A percentile compares a stretch with the other conserved stretches of the same genome.
Conservation (phyloP, 148 eudicot species). For the Rhododendron molle region DNA sequence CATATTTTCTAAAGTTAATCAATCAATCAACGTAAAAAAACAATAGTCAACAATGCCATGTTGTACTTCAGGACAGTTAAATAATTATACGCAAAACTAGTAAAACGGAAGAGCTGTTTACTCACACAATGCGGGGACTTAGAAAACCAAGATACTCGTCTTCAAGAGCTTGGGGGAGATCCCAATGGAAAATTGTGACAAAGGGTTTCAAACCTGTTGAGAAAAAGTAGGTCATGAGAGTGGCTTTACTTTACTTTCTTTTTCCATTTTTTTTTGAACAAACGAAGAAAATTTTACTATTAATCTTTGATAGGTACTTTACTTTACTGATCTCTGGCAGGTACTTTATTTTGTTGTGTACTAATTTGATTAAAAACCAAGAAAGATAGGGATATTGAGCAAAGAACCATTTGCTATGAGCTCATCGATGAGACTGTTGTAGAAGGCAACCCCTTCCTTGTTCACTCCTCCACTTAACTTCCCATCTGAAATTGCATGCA, state of each 20-base stretch:
- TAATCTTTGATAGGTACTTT: no score
- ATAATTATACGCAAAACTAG: no score
- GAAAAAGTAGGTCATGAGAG: background rate
- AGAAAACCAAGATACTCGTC: constrained; percentile 5
- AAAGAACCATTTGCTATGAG: background rate
- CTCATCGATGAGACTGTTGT: background rate
- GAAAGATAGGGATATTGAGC: background rate
- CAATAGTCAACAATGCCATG: no score
- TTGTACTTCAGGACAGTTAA: no score
- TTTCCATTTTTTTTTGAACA: no score
- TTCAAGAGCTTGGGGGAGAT: constrained; percentile 17
- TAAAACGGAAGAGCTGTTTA: background rate
- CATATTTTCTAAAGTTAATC: no score
- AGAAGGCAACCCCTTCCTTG: background rate
- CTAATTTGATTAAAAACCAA: background rate
- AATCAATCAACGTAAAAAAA: no score
- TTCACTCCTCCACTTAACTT: no score
- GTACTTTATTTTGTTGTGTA: no score
- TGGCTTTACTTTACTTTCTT: background rate
- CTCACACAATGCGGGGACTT: constrained; percentile 13
- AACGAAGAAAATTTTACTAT: no score
- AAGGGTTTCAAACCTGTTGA: background rate
- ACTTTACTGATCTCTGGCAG: no score
- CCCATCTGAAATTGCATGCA: background rate
- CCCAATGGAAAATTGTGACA: constrained; percentile 15